Conservation (phyloP, 2,329 filamentous ascomycete genomes). For the Neurospora sp. region DNA sequence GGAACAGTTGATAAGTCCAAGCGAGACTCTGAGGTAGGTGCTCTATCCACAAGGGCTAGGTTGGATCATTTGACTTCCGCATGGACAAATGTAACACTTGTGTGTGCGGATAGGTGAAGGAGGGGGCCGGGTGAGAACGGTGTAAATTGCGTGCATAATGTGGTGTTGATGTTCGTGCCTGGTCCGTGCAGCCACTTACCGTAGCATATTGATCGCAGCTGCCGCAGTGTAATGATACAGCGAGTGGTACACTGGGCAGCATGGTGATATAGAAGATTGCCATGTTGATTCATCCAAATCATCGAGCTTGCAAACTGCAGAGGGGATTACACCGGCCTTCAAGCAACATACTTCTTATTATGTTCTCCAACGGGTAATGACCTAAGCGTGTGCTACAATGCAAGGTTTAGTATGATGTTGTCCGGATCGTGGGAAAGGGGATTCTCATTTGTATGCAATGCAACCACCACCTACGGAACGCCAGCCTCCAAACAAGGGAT, state of each 20-base stretch:
- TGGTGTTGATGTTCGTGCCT: not conserved
- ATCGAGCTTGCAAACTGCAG: not conserved
- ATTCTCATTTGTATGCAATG: conserved; percentile 5
- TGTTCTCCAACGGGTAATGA: not conserved
- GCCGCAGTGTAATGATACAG: not conserved
- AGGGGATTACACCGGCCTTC: not conserved
- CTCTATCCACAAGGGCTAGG: not conserved
- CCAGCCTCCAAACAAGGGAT: not conserved
- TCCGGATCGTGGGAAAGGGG: conserved; percentile 1
- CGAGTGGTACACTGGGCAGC: not conserved
- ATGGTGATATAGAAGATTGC: not conserved
- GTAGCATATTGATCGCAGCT: not conserved
- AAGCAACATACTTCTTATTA: not conserved
- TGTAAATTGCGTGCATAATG: not conserved
- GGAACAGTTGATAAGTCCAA: not conserved
- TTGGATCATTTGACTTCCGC: not conserved
- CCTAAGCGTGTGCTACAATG: not conserved
- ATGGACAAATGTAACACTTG: not conserved
- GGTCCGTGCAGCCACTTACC: not conserved
- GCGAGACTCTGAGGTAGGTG: not conserved
- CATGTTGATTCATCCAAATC: not conserved
- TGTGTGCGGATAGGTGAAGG: not conserved
- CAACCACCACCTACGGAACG: conserved; percentile 4
- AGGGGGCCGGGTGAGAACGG: not conserved
- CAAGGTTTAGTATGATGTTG: not conserved